Percentiles rank a stretch among this genome's conserved stretches.
Evolutionary conservation across 768 basidiomycete genomes (phyloP).

Genomic region (Termitomyces sp.): DNA sequence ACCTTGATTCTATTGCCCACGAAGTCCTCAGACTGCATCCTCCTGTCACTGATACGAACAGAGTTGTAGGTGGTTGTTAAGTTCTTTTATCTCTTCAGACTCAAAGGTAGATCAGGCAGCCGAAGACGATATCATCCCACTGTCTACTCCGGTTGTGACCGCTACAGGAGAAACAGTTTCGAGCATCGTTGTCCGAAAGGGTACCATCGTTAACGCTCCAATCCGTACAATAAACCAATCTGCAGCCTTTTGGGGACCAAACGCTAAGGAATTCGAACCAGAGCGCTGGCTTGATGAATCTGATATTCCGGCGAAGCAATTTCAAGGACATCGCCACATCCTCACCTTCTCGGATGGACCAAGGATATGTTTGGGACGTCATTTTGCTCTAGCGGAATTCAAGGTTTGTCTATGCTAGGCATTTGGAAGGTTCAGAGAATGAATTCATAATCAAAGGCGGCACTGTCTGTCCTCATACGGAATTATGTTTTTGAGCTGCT

Average conservation of each 20-base stretch:
- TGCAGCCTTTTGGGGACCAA: conserved; percentile 56
- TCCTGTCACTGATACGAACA: conserved; percentile 29
- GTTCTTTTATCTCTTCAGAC: background rate
- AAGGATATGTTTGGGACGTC: conserved; percentile 43
- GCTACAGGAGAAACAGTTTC: conserved; percentile 33
- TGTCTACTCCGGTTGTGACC: conserved; percentile 45
- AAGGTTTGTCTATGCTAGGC: conserved; percentile 25
- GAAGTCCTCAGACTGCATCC: conserved; percentile 44
- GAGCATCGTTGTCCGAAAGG: conserved; percentile 43
- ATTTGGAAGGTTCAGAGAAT: background rate
- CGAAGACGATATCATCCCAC: conserved; percentile 56
- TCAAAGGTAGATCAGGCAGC: conserved; percentile 27
- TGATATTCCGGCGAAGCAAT: conserved; percentile 28
- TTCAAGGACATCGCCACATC: conserved; percentile 48
- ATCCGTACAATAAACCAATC: conserved; percentile 46
- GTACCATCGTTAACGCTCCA: conserved; percentile 38
- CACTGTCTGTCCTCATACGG: conserved; percentile 40
- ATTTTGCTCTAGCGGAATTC: conserved; percentile 43
- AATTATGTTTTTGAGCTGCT: conserved; percentile 37
- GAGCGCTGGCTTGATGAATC: conserved; percentile 54
- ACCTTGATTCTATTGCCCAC: conserved; percentile 49
- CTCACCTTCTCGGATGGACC: conserved; percentile 52
- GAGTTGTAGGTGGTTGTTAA: conserved; percentile 29
- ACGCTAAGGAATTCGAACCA: conserved; percentile 56
- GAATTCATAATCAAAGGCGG: conserved; percentile 26